These are phyloP conservation scores for Curvularia spicifera DNA, from an alignment of 2,329 filamentous ascomycete species.

Conservation along the genomic window DNA sequence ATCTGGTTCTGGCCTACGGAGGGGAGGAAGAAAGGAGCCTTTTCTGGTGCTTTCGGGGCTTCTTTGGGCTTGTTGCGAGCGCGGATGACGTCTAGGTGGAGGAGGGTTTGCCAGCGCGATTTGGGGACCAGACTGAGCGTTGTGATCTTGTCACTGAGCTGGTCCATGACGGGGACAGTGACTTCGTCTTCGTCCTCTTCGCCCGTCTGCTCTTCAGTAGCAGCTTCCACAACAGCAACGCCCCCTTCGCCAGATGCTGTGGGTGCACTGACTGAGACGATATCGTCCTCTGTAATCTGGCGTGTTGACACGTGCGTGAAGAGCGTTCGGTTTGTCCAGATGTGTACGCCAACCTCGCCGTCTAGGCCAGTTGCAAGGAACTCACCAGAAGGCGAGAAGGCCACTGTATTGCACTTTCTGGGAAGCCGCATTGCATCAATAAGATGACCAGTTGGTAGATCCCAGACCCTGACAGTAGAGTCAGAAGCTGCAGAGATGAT, in stretches of 20 bases:
- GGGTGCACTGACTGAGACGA: slow-evolving; percentile 69
- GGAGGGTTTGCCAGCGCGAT: slow-evolving; percentile 89
- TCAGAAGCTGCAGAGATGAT: slow-evolving; percentile 87
- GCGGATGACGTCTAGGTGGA: slow-evolving; percentile 89
- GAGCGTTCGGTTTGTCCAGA: slow-evolving; percentile 93
- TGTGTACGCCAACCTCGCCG: slow-evolving; percentile 82
- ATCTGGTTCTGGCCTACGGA: slow-evolving; percentile 58
- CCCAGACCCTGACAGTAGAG: slow-evolving; percentile 84
- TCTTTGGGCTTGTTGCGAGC: slow-evolving; percentile 94
- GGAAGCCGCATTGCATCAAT: slow-evolving; percentile 88
- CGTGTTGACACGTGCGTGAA: slow-evolving; percentile 88
- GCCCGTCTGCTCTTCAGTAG: slow-evolving; percentile 63
- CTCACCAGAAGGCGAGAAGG: slow-evolving; percentile 89
- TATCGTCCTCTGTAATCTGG: slow-evolving; percentile 79
- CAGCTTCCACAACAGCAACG: slow-evolving; percentile 75
- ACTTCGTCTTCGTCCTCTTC: slow-evolving; percentile 54
- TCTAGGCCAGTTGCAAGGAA: slow-evolving; percentile 90
- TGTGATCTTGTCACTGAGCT: slow-evolving; percentile 81
- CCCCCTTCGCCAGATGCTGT: slow-evolving; percentile 85
- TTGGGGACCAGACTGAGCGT: slow-evolving; percentile 89
- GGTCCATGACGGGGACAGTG: slow-evolving; percentile 66
- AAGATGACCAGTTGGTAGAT: slow-evolving; percentile 91
- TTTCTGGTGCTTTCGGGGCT: slow-evolving; percentile 87
- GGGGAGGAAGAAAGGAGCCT: slow-evolving; percentile 93
- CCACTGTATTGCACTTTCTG: slow-evolving; percentile 79